phyloP scores from a whole-genome alignment of 1,284 basidiomycete species.

The Polyporus tsugae region DNA sequence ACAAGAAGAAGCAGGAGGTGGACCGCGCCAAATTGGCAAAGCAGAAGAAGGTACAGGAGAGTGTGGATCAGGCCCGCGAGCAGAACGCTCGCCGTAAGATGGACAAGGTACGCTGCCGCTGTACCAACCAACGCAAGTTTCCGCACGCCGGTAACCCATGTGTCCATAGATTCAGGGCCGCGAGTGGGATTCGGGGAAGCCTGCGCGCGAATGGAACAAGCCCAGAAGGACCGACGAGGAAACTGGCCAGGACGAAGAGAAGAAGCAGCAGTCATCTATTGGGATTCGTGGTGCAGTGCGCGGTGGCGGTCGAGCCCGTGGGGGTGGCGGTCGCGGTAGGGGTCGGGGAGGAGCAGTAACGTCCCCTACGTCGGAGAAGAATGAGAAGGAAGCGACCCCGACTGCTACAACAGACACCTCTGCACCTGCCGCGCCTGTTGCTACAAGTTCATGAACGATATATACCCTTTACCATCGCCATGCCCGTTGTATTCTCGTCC shows the following conservation, averaged over 20 bases:
- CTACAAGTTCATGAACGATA: conserved; percentile 28
- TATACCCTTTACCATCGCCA: conserved; percentile 33
- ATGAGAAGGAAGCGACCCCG: conserved; percentile 23
- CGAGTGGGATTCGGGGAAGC: conserved; percentile 88
- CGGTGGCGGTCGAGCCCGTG: conserved; percentile 37
- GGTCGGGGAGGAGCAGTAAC: conserved; percentile 35
- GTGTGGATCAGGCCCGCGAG: conserved; percentile 72
- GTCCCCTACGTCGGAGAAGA: conserved; percentile 26
- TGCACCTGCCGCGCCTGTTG: conserved; percentile 19
- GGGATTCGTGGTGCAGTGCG: conserved; percentile 40
- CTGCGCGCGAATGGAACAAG: conserved; percentile 52
- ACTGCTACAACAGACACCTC: conserved; percentile 14
- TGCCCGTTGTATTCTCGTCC: conserved; percentile 25
- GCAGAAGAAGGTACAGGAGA: conserved; percentile 69
- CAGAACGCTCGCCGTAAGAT: conserved; percentile 81
- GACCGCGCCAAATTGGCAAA: conserved; percentile 64
- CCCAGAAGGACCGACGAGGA: conserved; percentile 34
- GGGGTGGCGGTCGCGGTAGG: conserved; percentile 13
- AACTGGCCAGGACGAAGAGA: conserved; percentile 27
- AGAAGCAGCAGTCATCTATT: conserved; percentile 32
- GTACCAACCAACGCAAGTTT: background rate
- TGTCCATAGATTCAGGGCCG: conserved; percentile 56
- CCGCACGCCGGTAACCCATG: background rate
- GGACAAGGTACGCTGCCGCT: conserved; percentile 56
- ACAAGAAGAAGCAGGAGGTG: conserved; percentile 68